Evolutionary conservation across 192 early-diverging fungal genomes (phyloP), one percentile per base, ranked within the genome.

Genomic region (Dissophora globulifera): DNA sequence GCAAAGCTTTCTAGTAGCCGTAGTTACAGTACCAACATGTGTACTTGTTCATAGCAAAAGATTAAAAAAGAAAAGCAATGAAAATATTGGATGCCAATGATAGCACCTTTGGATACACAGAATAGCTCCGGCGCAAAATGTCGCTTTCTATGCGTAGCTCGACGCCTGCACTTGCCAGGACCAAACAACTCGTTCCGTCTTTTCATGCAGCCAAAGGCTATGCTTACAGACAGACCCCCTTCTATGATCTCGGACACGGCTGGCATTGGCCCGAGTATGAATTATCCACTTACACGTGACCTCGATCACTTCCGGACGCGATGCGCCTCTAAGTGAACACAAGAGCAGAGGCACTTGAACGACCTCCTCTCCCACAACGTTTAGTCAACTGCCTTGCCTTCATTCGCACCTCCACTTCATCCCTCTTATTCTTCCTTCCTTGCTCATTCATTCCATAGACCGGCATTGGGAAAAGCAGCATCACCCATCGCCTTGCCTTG

Each of bases 261-360:
- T 41, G 4, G 32, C 27, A 51, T 51, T 51, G 50, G 50, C 6
- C 50, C 11, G 26, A 13, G 38, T 10, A 40, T 40, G 8, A 40
- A 40, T 7, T 7, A 40, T 40, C 8, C 8, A 30, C 1, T 1
- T 47, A 3, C 60, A 62, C 60, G 60, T 62, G 60, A 62, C 60
- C 6, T 40, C 52, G 62, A 65, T 65, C 62, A 22, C 20, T 29
- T 54, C 50, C 33, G 32, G n/a, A 25, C 51, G 16, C 32, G 32
- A 16, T 17, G 52, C 57, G 47, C 47, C 57, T 26, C 13, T 32
- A 59, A 59, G 57, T 43, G 57, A 59, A 59, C 57, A 59, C 7
- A n/a, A n/a, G n/a, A n/a, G n/a, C n/a, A n/a, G n/a, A 9, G 12
- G 43, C 9, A 45, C 43, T 12, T 9, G 12, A 17, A n/a, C 43